These are phyloP conservation scores for Neopestalotiopsis clavispora DNA, from an alignment of 2,329 filamentous ascomycete species.

Conservation along the genomic window DNA sequence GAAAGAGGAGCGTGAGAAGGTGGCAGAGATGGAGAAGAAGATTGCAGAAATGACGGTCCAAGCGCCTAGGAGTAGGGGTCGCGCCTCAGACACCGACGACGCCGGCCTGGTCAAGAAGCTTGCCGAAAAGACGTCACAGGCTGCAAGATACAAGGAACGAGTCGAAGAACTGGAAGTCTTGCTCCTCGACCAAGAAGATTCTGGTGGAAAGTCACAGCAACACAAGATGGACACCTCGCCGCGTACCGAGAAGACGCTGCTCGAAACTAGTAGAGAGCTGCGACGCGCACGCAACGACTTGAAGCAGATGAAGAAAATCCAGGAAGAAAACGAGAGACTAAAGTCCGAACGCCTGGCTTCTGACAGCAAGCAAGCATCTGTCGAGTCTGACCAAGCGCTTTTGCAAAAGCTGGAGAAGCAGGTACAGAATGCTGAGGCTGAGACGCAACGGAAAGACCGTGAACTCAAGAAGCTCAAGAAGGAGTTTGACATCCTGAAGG, in stretches of 20 bases:
- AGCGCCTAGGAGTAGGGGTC: constrained; percentile 46
- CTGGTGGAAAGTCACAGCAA: constrained; percentile 31
- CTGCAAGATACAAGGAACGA: constrained; percentile 61
- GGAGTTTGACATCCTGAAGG: constrained; percentile 59
- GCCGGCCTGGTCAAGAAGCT: constrained; percentile 57
- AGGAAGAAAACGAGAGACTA: constrained; percentile 57
- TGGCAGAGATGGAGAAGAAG: constrained; percentile 66
- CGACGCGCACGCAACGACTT: constrained; percentile 59
- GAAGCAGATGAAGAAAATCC: constrained; percentile 55
- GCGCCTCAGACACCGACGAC: constrained; percentile 48
- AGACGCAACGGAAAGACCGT: constrained; percentile 51
- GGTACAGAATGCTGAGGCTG: constrained; percentile 48
- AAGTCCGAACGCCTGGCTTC: constrained; percentile 54
- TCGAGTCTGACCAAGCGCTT: constrained; percentile 28
- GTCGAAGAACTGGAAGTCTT: constrained; percentile 63
- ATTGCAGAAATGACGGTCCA: constrained; percentile 65
- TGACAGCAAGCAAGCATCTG: constrained; percentile 36
- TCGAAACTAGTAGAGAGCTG: constrained; percentile 60
- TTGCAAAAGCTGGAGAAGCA: constrained; percentile 46
- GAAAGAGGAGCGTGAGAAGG: constrained; percentile 69
- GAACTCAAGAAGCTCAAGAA: constrained; percentile 53
- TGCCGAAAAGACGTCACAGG: constrained; percentile 61
- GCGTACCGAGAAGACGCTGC: constrained; percentile 53
- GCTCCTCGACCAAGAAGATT: constrained; percentile 46
- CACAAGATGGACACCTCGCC: constrained; percentile 50